Base-by-base conservation (phyloP, 352 stramenopile genomes). In the Phytophthora crassamura region DNA sequence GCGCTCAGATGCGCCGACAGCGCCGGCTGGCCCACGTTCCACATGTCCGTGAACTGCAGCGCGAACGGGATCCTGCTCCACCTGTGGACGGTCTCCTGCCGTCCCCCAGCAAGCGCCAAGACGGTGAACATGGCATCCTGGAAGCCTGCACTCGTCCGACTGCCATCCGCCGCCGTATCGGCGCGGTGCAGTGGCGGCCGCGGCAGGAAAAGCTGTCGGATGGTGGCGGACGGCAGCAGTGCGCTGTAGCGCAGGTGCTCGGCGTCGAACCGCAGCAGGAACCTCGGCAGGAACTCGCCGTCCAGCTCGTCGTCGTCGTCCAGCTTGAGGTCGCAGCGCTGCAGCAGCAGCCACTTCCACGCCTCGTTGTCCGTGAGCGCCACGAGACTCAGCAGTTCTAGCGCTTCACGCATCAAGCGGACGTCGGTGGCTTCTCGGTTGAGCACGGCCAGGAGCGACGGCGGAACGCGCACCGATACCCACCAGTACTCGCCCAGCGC, bases 371-470 rank as follows among this genome's bases (percentile, higher is more conserved):
- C 74, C 9, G 69, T 51, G 9, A 49, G 36, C 3, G 67, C 67
- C 38, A 82, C 64, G 11, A 82, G 60, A 58, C 56, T 73, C 25
- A 82, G 55, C n/a, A 82, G 55, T 53, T 82, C 67, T 35, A 80
- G 58, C 16, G 63, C 74, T 46, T 82, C 74, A 16, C 71, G 52
- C 18, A 74, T 12, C 28, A 61, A 35, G 48, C 65, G 65, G 51
- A 73, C 22, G 12, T 73, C 52, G 4, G 22, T 40, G 32, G 58
- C 58, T 59, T 73, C 50, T 5, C 52, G 58, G 25, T 69, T 64
- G 12, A 59, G 25, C 46, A 59, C 25, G 5, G 59, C 49, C 42
- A 74, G 57, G n/a, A 68, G 33, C 5, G 69, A 64, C 34, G 54
- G 45, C 10, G 64, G 54, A 41, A 57, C 40, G 14, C 65, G 69